Evolutionary conservation across 192 early-diverging fungal genomes (phyloP).

Genomic region (Coemansia sp.): DNA sequence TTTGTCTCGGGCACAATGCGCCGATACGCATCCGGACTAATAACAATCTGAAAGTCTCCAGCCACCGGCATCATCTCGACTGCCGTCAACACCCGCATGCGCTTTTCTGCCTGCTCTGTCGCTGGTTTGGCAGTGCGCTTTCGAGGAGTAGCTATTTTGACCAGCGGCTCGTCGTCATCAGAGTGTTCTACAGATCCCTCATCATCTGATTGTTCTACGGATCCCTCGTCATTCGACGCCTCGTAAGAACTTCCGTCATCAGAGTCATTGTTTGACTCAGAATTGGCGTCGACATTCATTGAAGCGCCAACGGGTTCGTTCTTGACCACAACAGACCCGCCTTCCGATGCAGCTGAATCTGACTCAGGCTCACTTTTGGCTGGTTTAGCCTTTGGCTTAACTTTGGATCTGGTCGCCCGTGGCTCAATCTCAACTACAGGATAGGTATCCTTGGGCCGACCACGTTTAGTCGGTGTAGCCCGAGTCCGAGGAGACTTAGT

Average conservation of each 20-base stretch:
- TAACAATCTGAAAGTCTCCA: slow-evolving; percentile 30
- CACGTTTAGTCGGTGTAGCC: too few species aligned
- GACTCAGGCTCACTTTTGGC: background rate
- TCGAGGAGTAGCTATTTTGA: too few species aligned
- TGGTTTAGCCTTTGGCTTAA: background rate
- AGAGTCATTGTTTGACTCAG: too few species aligned
- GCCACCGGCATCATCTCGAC: slow-evolving; percentile 43
- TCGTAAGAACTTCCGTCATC: background rate
- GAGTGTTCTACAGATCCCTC: background rate
- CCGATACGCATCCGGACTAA: slow-evolving; percentile 8
- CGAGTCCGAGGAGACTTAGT: too few species aligned
- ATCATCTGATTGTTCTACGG: background rate
- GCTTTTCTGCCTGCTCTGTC: background rate
- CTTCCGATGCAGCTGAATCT: background rate
- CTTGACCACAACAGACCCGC: background rate
- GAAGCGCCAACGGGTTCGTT: too few species aligned
- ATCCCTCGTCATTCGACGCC: background rate
- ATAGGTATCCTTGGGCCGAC: background rate
- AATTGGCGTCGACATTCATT: too few species aligned
- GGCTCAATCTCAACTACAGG: background rate
- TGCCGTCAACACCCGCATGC: slow-evolving; percentile 7
- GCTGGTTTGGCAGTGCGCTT: background rate
- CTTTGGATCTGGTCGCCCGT: too few species aligned
- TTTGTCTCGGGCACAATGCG: background rate
- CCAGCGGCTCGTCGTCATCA: background rate